A percentile compares a stretch with the other conserved stretches of the same genome.
phyloP scores from a whole-genome alignment of 164 flowering plant species.

The Annona cherimola region DNA sequence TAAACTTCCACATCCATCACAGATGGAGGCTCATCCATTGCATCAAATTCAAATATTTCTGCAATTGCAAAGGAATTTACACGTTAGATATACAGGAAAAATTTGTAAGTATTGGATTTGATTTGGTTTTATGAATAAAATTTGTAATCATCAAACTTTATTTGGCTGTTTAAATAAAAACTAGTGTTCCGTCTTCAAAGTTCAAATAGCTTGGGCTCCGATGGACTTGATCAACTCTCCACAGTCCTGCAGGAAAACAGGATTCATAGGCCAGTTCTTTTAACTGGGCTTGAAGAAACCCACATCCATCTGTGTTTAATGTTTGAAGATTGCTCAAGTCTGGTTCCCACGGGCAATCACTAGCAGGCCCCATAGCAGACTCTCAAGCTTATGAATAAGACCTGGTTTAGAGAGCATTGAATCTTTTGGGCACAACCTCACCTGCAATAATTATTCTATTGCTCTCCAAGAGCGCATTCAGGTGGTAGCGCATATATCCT shows the following conservation, averaged over 20 bases:
- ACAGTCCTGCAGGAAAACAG: background rate
- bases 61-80: conserved; percentile 22
- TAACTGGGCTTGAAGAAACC: background rate
- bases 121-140: background rate
- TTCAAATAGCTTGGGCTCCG: background rate
- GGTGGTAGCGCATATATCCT: background rate
- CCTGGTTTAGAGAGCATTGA: background rate
- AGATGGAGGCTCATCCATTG: conserved; percentile 97
- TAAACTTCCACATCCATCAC: conserved; percentile 77
- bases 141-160: too few species aligned
- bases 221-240: background rate
- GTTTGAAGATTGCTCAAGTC: background rate
- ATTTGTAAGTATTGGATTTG: background rate
- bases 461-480: background rate
- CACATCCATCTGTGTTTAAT: background rate
- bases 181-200: background rate
- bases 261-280: background rate
- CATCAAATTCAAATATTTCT: conserved; percentile 99
- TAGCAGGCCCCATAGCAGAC: background rate
- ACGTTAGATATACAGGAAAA: background rate
- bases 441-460: background rate
- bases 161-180: background rate
- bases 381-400: background rate
- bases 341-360: background rate
- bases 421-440: background rate